phyloP scores from a whole-genome alignment of 345 rosid species.

The Citrus mangshanensis region DNA sequence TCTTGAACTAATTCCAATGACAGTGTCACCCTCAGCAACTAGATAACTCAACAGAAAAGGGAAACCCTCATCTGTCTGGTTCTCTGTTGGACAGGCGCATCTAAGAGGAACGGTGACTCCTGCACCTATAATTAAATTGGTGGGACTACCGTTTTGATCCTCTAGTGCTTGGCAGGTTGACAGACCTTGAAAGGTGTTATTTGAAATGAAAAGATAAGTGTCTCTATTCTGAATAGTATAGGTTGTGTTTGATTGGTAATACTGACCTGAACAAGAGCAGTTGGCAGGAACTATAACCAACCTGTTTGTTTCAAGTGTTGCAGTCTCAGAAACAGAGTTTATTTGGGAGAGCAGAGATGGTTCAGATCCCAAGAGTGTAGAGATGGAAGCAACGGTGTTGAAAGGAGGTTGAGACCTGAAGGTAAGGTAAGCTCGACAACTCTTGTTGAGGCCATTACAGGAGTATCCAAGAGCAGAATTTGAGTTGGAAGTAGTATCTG shows the following conservation, averaged over 20 bases:
- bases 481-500: constrained; percentile 19
- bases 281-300: constrained; percentile 61
- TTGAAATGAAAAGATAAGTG: constrained; percentile 35
- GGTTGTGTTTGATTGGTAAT: constrained; percentile 50
- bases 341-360: constrained; percentile 46
- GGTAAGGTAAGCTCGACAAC: constrained; percentile 54
- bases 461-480: constrained; percentile 64
- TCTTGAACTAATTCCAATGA: constrained; percentile 29
- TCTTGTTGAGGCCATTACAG: constrained; percentile 63
- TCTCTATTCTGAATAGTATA: constrained; percentile 37
- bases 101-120: constrained; percentile 48
- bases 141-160: constrained; percentile 27
- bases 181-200: constrained; percentile 58
- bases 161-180: constrained; percentile 77
- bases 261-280: constrained; percentile 66
- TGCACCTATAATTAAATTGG: constrained; percentile 33
- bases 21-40: constrained; percentile 30
- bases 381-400: constrained; percentile 46
- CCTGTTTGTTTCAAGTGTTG: constrained; percentile 36
- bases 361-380: constrained; percentile 46
- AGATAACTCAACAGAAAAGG: constrained; percentile 46
- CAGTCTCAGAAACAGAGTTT: constrained; percentile 39
- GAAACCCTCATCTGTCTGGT: constrained; percentile 33
- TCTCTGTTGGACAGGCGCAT: constrained; percentile 68
- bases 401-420: constrained; percentile 62